Evolutionary conservation across 2,329 filamentous ascomycete species (phyloP).

Genomic region (Colletotrichum sp.): DNA sequence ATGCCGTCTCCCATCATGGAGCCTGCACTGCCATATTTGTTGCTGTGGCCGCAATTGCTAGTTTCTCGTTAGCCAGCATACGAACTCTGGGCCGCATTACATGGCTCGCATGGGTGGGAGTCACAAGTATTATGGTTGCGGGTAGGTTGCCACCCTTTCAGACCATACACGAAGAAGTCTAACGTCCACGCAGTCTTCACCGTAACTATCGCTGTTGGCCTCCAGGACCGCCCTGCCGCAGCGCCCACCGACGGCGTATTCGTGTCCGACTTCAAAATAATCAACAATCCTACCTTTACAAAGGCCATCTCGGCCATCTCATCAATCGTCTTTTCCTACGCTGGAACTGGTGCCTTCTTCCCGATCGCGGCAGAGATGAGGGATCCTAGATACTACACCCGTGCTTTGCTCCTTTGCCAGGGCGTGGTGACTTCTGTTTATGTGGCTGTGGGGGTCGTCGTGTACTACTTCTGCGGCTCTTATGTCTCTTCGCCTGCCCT

Average conservation of each 20-base stretch:
- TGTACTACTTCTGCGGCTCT: slow-evolving; percentile 51
- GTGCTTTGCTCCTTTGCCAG: slow-evolving; percentile 30
- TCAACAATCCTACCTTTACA: slow-evolving; percentile 32
- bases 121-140: slow-evolving; percentile 20
- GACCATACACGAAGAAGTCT: neutral
- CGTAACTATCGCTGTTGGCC: slow-evolving; percentile 31
- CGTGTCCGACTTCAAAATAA: slow-evolving; percentile 32
- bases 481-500: slow-evolving; percentile 51
- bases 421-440: slow-evolving; percentile 35
- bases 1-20: slow-evolving; percentile 42
- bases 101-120: slow-evolving; percentile 36
- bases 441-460: slow-evolving; percentile 36
- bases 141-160: neutral
- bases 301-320: slow-evolving; percentile 34
- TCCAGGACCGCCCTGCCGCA: slow-evolving; percentile 30
- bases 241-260: slow-evolving; percentile 24
- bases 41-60: slow-evolving; percentile 33
- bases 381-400: slow-evolving; percentile 31
- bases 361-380: slow-evolving; percentile 37
- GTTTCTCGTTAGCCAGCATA: slow-evolving; percentile 34
- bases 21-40: slow-evolving; percentile 45
- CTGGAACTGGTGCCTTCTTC: slow-evolving; percentile 40
- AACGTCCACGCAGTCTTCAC: slow-evolving; percentile 23
- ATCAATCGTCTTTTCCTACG: slow-evolving; percentile 40
- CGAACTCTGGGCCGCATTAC: slow-evolving; percentile 34